Conservation (phyloP, 192 early-diverging fungal genomes). For the Cladochytrium replicatum region DNA sequence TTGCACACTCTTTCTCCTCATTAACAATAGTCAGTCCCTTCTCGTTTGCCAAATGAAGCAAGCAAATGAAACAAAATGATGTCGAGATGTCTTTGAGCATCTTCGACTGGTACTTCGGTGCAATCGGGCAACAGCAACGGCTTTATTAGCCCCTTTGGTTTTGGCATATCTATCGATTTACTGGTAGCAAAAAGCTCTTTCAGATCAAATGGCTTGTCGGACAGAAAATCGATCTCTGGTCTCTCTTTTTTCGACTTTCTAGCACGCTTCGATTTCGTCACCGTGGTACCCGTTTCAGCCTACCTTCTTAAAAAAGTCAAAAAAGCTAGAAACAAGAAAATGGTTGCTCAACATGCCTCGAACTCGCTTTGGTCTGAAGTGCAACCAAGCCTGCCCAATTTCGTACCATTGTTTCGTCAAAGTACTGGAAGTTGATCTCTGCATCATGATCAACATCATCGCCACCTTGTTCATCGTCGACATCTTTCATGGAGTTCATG, state of each 20-base stretch:
- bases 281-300: not conserved
- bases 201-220: too few relatives aligned
- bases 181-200: not conserved
- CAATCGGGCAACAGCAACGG: not conserved
- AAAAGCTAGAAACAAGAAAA: not conserved
- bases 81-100: constrained; percentile 85
- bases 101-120: constrained; percentile 73
- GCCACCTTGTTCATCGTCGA: constrained; percentile 3
- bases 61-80: constrained; percentile 95
- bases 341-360: constrained; percentile 2
- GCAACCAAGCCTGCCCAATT: constrained; percentile 91
- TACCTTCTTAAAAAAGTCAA: not conserved
- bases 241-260: constrained; percentile 9
- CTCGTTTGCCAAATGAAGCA: constrained; percentile 94
- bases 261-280: not conserved
- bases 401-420: constrained; percentile 68
- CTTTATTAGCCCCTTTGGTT: not conserved
- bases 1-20: constrained; percentile 25
- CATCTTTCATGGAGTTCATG: constrained; percentile 5
- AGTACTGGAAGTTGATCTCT: constrained; percentile 72
- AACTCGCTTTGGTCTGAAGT: constrained; percentile 55
- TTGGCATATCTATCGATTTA: not conserved
- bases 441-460: constrained; percentile 22
- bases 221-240: constrained; percentile 11
- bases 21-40: constrained; percentile 61